Base-by-base conservation (phyloP, 2,329 filamentous ascomycete genomes). In the Lasiodiplodia hormozganensis region DNA sequence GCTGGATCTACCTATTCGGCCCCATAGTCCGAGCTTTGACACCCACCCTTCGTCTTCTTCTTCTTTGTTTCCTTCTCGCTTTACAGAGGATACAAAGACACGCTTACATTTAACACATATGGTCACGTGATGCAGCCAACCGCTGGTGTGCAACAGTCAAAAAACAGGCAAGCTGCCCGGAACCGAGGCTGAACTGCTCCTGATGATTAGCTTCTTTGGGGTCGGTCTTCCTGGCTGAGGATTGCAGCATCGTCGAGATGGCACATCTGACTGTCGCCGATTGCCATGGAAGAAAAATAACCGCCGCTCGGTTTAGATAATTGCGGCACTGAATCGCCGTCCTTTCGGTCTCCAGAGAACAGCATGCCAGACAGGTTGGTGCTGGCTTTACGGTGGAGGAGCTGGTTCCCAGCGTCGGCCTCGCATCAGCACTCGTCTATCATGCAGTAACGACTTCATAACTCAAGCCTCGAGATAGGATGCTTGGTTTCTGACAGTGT, bases 201-300 rank as follows among this genome's bases (percentile, higher is more conserved):
- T 4, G 31, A 31, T 10, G 31, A 31, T 31, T 8, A 31, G 31
- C 31, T 2, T n/a, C 16, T 18, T 7, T 43, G 16, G 4, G 4
- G 14, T 47, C 3, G 1, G 18, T 10, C 18, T n/a, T 47, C 7
- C 18, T 21, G 2, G 43, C 7, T 21, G 2, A 52, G n/a, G 7
- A 3, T 12, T 11, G 18, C 49, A 23, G n/a, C 49, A 52, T 21
- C 49, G n/a, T 4, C n/a, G 16, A 56, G 18, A 14, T 54, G 25
- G 51, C 52, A 31, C 11, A 40, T 10, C 4, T 38, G 10, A 11
- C 8, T 40, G n/a, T 16, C 23, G n/a, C n/a, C 23, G 4, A 10
- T 6, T 51, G 58, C 40, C 58, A 23, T 23, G 23, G 23, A 62
- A 62, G 58, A 11, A 49, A 62, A 49, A 49, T 51, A 62, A 8